Evolutionary conservation across 768 basidiomycete genomes (phyloP).

Genomic region (Auriscalpium microsporum): DNA sequence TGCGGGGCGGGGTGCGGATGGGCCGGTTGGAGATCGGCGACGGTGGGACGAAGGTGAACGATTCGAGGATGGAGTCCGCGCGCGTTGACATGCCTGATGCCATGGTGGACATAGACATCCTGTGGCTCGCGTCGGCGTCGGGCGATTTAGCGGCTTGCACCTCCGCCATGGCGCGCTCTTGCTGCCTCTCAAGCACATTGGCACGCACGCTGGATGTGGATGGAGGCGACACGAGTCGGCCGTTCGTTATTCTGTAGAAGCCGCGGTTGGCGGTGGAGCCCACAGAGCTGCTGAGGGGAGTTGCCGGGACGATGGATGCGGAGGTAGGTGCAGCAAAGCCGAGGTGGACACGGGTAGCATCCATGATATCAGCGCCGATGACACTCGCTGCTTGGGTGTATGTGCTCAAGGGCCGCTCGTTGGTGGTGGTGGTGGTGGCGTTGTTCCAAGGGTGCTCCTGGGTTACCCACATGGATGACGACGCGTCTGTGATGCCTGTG

Average conservation of each 20-base stretch:
- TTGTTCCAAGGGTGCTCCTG: slow-evolving; percentile 19
- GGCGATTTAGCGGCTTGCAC: slow-evolving; percentile 45
- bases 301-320: slow-evolving; percentile 16
- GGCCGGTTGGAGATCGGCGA: slow-evolving; percentile 83
- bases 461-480: neutral
- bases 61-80: slow-evolving; percentile 79
- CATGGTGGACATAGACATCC: slow-evolving; percentile 29
- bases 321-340: slow-evolving; percentile 31
- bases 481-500: slow-evolving; percentile 19
- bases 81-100: slow-evolving; percentile 61
- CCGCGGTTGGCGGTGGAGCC: slow-evolving; percentile 28
- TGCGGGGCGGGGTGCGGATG: slow-evolving; percentile 63
- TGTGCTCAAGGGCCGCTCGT: slow-evolving; percentile 51
- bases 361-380: slow-evolving; percentile 45
- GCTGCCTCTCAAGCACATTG: slow-evolving; percentile 51
- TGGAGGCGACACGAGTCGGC: slow-evolving; percentile 45
- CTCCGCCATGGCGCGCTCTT: slow-evolving; percentile 51
- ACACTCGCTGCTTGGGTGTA: slow-evolving; percentile 42
- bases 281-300: slow-evolving; percentile 10
- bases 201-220: slow-evolving; percentile 15
- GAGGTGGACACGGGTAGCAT: slow-evolving; percentile 61
- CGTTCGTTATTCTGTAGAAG: slow-evolving; percentile 54
- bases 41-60: slow-evolving; percentile 84
- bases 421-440: slow-evolving; percentile 3
- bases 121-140: slow-evolving; percentile 33